Evolutionary conservation across 805 yeast genomes (phyloP), one percentile per base, ranked within the genome.

Genomic region (Suhomyces kilbournensis): DNA sequence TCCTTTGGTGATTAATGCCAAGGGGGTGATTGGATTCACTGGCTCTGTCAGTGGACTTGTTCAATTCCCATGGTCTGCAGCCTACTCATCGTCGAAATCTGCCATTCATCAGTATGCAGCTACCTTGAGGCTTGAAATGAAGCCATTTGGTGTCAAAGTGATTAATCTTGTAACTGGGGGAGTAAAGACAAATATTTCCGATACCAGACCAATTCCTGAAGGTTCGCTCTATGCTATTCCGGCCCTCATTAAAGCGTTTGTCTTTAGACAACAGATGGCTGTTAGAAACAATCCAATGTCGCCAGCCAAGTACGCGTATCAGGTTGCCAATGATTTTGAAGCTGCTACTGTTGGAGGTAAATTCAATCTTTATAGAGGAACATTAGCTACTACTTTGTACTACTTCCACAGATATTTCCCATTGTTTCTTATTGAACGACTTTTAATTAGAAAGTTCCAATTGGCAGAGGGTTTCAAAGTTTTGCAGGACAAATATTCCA

Each of bases 101-200:
- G 92, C 93, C 0, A 82, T 88, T 52, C 90, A 86, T 57, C 85
- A 81, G 58, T 88, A 83, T 61, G 87, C 90, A 0, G 78, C 81
- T 40, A 78, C 77, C 2, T 69, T 88, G 51, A 79, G 85, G 49
- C 62, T 84, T 23, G 96, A 88, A 66, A 65, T 88, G 78, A 80
- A 81, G 63, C 87, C 90, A 3, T 84, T 86, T 60, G 87, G 79
- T 14, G 93, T 88, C 4, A 75, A 82, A 47, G 93, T 88, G 0
- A 73, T 86, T 54, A 85, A 85, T 59, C 75, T 85, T 10, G 68
- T 86, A 40, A 88, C 94, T 7, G 96, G 96, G 28, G 93, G 88
- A 35, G 94, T 88, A 28, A 70, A 71, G 20, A 86, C 94, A 0
- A 76, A 83, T 52, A 86, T 88, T 59, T 88, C 84, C 0, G 93